phyloP scores from a whole-genome alignment of 805 yeast species.

The Pichia gijzeniarum region DNA sequence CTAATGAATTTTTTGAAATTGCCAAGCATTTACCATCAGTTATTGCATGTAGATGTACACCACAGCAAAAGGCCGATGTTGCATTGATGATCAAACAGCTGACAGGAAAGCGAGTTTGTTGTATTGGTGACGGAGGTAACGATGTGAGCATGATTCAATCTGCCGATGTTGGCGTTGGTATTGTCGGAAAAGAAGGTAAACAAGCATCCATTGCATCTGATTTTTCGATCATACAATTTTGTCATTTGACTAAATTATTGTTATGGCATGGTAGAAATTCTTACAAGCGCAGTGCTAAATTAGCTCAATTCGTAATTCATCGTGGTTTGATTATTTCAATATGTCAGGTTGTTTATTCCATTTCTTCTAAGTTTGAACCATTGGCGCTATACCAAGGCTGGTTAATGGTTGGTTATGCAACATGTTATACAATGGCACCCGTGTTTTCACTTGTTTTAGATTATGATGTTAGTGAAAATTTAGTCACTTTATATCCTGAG shows the following conservation, averaged over 20 bases:
- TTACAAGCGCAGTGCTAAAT: constrained; percentile 89
- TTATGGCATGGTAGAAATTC: constrained; percentile 99
- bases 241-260: constrained; percentile 75
- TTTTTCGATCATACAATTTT: constrained; percentile 87
- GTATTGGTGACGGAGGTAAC: constrained; percentile 99
- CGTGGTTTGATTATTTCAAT: constrained; percentile 91
- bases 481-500: constrained; percentile 90
- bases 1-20: constrained; percentile 67
- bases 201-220: constrained; percentile 98
- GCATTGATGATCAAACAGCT: constrained; percentile 69
- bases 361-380: constrained; percentile 85
- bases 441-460: constrained; percentile 90
- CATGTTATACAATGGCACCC: constrained; percentile 96
- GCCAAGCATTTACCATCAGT: constrained; percentile 84
- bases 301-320: constrained; percentile 94
- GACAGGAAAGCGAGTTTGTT: constrained; percentile 88
- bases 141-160: constrained; percentile 98
- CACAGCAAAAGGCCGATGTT: constrained; percentile 97
- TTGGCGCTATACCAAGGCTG: constrained; percentile 93
- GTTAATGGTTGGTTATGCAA: constrained; percentile 97
- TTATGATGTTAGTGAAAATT: constrained; percentile 81
- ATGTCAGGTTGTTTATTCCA: constrained; percentile 89
- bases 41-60: constrained; percentile 97
- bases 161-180: constrained; percentile 98
- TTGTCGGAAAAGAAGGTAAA: constrained; percentile 96